Conservation (phyloP, 83 land plant genomes). For the Picea abies region DNA sequence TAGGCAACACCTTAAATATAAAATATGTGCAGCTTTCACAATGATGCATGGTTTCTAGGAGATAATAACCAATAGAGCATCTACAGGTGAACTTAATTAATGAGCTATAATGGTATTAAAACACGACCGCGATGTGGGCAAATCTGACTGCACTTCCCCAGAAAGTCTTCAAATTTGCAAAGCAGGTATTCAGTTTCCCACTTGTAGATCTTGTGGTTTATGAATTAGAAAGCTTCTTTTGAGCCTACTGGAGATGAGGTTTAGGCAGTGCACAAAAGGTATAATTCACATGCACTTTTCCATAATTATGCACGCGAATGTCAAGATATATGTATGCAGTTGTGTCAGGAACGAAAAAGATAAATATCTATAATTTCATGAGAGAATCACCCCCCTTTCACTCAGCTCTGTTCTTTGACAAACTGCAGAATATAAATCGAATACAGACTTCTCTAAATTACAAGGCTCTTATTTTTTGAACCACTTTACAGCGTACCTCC, state of each 20-base stretch:
- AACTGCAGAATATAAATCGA: background rate
- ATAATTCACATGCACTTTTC: background rate
- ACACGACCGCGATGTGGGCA: background rate
- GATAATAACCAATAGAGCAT: background rate
- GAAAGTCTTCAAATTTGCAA: background rate
- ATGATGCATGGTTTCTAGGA: background rate
- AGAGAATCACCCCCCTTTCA: background rate
- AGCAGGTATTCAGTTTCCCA: background rate
- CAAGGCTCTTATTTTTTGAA: background rate
- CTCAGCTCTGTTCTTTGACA: background rate
- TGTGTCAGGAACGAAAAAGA: background rate
- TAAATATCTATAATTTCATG: no score
- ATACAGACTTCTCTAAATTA: background rate
- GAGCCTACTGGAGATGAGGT: background rate
- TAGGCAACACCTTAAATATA: background rate
- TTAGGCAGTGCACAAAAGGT: background rate
- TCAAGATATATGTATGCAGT: background rate
- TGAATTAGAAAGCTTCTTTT: background rate
- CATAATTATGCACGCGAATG: background rate
- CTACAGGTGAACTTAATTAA: background rate
- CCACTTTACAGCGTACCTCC: conserved; percentile 53
- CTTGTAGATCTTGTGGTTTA: background rate
- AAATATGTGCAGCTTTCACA: background rate
- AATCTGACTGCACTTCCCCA: background rate
- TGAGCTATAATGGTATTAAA: background rate